Percentiles rank a stretch among this genome's conserved stretches.
Conservation (phyloP, 1,139 yeast genomes). For the Magnusiomyces tetraspermus region DNA sequence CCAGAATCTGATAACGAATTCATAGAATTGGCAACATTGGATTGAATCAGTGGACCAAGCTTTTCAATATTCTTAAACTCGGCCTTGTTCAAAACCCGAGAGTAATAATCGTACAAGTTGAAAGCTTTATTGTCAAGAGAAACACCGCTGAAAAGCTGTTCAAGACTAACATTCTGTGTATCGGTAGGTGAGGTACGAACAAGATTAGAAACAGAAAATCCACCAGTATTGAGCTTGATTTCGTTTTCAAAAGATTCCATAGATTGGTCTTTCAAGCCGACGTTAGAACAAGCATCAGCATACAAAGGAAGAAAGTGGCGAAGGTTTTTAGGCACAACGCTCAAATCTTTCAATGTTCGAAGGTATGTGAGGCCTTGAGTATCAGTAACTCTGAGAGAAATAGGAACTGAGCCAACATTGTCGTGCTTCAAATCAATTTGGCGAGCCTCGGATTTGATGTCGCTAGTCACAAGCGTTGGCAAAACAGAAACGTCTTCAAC, state of each 20-base stretch:
- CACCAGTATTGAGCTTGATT: conserved; percentile 79
- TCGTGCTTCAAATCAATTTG: conserved; percentile 27
- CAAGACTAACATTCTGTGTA: conserved; percentile 30
- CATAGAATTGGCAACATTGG: conserved; percentile 68
- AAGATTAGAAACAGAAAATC: conserved; percentile 51
- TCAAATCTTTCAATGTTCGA: conserved; percentile 44
- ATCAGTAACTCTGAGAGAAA: conserved; percentile 29
- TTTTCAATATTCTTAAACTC: conserved; percentile 63
- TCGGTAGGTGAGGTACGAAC: conserved; percentile 35
- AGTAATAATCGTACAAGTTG: conserved; percentile 56
- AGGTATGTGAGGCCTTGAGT: conserved; percentile 55
- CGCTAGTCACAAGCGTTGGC: conserved; percentile 65
- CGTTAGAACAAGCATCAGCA: conserved; percentile 67
- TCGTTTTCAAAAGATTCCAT: conserved; percentile 80
- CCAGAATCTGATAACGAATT: conserved; percentile 80
- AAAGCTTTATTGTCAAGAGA: conserved; percentile 58
- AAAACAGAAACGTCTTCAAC: conserved; percentile 67
- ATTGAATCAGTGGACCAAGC: conserved; percentile 60
- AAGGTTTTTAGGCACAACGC: conserved; percentile 48
- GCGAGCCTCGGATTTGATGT: conserved; percentile 57
- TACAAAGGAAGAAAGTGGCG: conserved; percentile 69
- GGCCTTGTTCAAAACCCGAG: conserved; percentile 59
- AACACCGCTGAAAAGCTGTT: conserved; percentile 55
- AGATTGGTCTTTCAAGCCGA: conserved; percentile 64
- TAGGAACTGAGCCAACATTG: conserved; percentile 15